Evolutionary conservation across 768 basidiomycete species (phyloP).

Genomic region (Pleurotus pulmonarius): DNA sequence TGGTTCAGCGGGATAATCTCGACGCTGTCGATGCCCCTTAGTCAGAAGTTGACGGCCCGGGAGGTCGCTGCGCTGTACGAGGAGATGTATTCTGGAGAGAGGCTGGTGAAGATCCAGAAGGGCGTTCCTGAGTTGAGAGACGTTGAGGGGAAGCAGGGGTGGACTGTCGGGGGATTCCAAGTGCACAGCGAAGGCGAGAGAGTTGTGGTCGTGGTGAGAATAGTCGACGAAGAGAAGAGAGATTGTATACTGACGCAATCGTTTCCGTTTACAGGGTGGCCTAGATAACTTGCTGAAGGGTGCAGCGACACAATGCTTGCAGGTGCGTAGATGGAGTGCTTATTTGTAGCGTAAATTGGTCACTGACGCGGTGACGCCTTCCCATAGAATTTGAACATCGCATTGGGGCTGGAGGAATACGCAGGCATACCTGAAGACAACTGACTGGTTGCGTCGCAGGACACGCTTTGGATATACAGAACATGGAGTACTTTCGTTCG

Average conservation of each 20-base stretch:
- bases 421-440: slow-evolving; percentile 48
- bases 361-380: not conserved
- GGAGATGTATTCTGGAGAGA: slow-evolving; percentile 72
- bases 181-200: slow-evolving; percentile 85
- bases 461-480: no score
- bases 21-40: slow-evolving; percentile 79
- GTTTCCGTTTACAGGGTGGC: slow-evolving; percentile 57
- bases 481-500: no score
- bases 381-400: slow-evolving; percentile 72
- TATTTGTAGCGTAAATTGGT: not conserved
- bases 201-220: slow-evolving; percentile 81
- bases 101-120: slow-evolving; percentile 62
- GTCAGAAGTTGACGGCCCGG: slow-evolving; percentile 57
- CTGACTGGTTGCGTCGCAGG: not conserved
- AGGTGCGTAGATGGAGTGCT: slow-evolving; percentile 46
- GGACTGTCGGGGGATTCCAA: slow-evolving; percentile 91
- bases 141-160: slow-evolving; percentile 81
- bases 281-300: slow-evolving; percentile 97
- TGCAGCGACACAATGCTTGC: slow-evolving; percentile 97
- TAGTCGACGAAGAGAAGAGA: no score
- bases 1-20: slow-evolving; percentile 98
- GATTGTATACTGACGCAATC: no score
- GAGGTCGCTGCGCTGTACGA: slow-evolving; percentile 75
- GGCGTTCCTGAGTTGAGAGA: slow-evolving; percentile 73
- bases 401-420: slow-evolving; percentile 75